Percentiles rank a stretch among this genome's conserved stretches.
Evolutionary conservation across 306 rosid species (phyloP).

Genomic region (Oxytropis ochrocephala): DNA sequence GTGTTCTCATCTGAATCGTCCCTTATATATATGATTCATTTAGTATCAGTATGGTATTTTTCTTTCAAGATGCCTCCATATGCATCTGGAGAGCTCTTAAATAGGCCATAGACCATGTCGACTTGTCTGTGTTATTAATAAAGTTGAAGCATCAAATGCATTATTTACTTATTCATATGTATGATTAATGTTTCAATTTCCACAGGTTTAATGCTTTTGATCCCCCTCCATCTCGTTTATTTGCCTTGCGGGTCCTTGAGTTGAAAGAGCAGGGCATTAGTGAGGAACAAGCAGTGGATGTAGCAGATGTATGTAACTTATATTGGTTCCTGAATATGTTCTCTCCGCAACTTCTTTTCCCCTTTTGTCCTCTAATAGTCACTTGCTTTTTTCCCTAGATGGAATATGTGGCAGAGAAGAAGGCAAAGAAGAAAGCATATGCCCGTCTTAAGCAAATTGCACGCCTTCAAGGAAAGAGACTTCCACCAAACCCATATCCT

Average conservation of each 20-base stretch:
- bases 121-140: not conserved
- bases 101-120: not conserved
- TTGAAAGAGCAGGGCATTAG: conserved; percentile 65
- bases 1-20: no score
- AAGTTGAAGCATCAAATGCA: conserved; percentile 4
- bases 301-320: conserved; percentile 60
- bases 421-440: conserved; percentile 70
- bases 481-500: conserved; percentile 85
- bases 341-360: not conserved
- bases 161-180: not conserved
- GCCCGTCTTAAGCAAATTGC: conserved; percentile 59
- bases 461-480: conserved; percentile 67
- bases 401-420: conserved; percentile 71
- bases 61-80: not conserved
- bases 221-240: conserved; percentile 78
- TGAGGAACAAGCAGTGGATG: conserved; percentile 75
- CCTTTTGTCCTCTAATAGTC: not conserved
- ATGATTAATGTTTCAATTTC: conserved; percentile 20
- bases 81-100: not conserved
- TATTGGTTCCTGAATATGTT: not conserved
- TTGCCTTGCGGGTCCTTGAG: conserved; percentile 61
- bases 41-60: not conserved
- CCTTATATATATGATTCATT: no score
- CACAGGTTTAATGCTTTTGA: conserved; percentile 61
- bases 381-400: conserved; percentile 37